Conservation (phyloP, 148 eudicot species). For the Dianthus caryophyllus region DNA sequence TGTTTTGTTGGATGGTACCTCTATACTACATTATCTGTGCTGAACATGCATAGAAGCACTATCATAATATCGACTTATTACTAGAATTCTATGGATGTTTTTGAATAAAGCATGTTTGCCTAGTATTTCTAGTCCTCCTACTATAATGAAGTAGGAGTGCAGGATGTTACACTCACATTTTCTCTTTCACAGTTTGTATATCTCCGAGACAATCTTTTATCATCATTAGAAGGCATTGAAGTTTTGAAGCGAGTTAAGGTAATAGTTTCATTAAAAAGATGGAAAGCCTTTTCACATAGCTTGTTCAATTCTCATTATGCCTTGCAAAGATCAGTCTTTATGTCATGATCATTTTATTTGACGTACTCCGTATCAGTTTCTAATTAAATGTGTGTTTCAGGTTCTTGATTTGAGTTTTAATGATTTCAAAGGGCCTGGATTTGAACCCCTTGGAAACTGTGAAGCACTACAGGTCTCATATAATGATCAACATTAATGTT, state of each 20-base stretch:
- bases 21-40: too few species aligned
- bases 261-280: constrained; percentile 23
- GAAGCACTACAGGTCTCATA: constrained; percentile 70
- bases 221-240: constrained; percentile 87
- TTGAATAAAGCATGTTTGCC: too few species aligned
- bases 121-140: too few species aligned
- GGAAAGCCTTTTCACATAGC: neutral
- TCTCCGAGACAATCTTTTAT: constrained; percentile 86
- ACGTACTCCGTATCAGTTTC: neutral
- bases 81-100: too few species aligned
- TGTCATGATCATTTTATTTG: neutral
- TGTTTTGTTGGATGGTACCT: too few species aligned
- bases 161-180: constrained; percentile 18
- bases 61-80: too few species aligned
- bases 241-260: constrained; percentile 88
- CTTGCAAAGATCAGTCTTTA: neutral
- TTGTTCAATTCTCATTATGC: neutral
- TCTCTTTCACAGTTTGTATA: constrained; percentile 79
- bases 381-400: constrained; percentile 34
- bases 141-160: too few species aligned
- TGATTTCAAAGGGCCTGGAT: constrained; percentile 93
- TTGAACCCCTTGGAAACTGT: constrained; percentile 93
- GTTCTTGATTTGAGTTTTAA: constrained; percentile 98
- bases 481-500: too few species aligned
- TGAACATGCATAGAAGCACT: too few species aligned